Conservation (phyloP, 2,329 filamentous ascomycete genomes). For the Hymenoscyphus linearis region DNA sequence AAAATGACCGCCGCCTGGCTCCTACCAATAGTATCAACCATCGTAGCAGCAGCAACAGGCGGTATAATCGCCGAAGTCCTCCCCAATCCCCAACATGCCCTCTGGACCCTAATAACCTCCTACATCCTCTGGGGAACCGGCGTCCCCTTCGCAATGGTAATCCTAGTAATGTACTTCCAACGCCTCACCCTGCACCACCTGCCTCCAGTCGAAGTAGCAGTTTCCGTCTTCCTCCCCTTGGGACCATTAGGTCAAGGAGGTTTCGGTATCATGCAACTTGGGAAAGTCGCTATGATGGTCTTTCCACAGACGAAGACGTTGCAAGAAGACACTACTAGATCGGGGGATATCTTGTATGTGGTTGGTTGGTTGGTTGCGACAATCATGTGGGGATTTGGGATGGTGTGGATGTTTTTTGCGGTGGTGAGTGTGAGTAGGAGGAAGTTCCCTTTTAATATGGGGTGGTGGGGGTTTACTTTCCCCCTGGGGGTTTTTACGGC, state of each 20-base stretch:
- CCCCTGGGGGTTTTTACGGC: conserved; percentile 52
- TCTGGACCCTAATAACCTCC: conserved; percentile 57
- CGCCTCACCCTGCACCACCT: conserved; percentile 62
- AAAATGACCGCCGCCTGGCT: conserved; percentile 61
- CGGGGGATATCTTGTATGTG: conserved; percentile 53
- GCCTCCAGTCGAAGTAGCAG: conserved; percentile 61
- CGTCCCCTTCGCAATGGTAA: conserved; percentile 53
- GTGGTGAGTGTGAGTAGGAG: conserved; percentile 41
- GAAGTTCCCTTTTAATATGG: conserved; percentile 55
- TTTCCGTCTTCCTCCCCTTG: conserved; percentile 62
- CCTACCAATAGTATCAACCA: conserved; percentile 60
- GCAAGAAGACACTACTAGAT: conserved; percentile 28
- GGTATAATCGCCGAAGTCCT: conserved; percentile 59
- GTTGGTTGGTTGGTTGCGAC: conserved; percentile 48
- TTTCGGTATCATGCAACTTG: conserved; percentile 42
- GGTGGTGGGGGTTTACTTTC: conserved; percentile 59
- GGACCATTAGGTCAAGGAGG: conserved; percentile 63
- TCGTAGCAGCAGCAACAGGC: conserved; percentile 61
- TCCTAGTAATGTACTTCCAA: conserved; percentile 65
- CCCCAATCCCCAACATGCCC: conserved; percentile 46
- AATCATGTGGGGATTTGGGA: conserved; percentile 51
- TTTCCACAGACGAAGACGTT: conserved; percentile 36
- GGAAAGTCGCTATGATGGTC: conserved; percentile 41
- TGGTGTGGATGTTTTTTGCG: conserved; percentile 51
- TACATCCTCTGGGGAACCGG: conserved; percentile 68